Evolutionary conservation across 345 rosid species (phyloP), one percentile per base, ranked within the genome.

Genomic region (Carallia brachiata): DNA sequence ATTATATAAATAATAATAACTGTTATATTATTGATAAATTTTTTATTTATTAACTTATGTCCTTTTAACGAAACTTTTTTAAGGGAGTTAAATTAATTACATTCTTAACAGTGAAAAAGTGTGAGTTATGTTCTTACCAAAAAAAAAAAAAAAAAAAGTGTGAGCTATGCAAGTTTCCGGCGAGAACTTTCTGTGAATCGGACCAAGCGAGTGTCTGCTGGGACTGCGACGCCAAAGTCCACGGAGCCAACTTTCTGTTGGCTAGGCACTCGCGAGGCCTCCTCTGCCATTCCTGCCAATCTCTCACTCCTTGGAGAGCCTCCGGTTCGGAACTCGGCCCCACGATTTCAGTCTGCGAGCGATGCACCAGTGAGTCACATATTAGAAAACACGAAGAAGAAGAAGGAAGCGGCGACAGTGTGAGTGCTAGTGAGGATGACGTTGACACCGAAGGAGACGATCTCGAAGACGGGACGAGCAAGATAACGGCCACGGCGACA

Each of bases 171-270:
- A 80, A 81, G 73, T 70, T 36, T 5, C 79, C 63, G 56, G 95
- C 95, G 6, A 82, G 71, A 63, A 67, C 82, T 36, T 85, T 79
- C 82, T 89, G 95, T 60, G 90, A 87, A 67, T 82, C 91, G 15
- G 95, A 89, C 74, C 82, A 84, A 73, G 95, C 95, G 13, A 72
- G 79, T 72, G 82, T 89, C 28, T 89, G 95, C 73, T 89, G 95
- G 95, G 74, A 69, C 77, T 89, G 95, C 72, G 95, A 89, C 65
- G 78, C 79, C 61, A 79, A 75, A 69, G 91, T 89, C 40, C 95
- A 87, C 77, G 88, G 86, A 28, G 91, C 95, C 62, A 89, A 89
- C 82, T 89, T 89, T 77, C 90, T 89, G 47, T 91, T 89, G 6
- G 91, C 95, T 0, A 71, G 90, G 15, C 95, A 89, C 71, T 59